Evolutionary conservation across 305 asterid genomes (phyloP), one percentile per base, ranked within the genome.

Genomic region (Rubia tinctorum): DNA sequence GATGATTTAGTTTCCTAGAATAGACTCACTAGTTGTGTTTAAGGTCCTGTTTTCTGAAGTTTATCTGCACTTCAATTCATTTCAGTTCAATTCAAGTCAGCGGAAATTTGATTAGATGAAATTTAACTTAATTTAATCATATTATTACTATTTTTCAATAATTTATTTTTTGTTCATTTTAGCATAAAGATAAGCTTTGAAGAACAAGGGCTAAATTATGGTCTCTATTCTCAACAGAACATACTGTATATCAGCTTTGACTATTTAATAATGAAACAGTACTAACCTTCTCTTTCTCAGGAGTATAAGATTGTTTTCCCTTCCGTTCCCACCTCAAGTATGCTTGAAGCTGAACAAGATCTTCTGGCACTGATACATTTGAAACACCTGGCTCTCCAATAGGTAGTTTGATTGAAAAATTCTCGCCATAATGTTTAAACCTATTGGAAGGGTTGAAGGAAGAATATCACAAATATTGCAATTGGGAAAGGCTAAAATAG

Each of bases 251-350:
- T 49, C 72, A 23, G 59, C 20, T 6, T 44, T 42, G 45, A 56
- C 53, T 8, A 7, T n/a, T 37, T 25, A 60, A 40, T 60, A 69
- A 30, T 63, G 43, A 66, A 70, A 6, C 80, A 44, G 58, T 49
- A 75, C 84, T 69, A 73, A 85, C 99, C 92, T 95, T 88, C 88
- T 95, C 95, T 79, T 88, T 76, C 79, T 93, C 91, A 71, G 98
- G 96, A 75, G 83, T 85, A 71, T 95, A 95, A 34, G 60, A 83
- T 81, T 91, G 97, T 77, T 88, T 95, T 69, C 99, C 99, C 68
- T 89, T 88, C 80, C 92, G 88, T 88, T 93, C 99, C 99, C 99
- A 93, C 87, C 97, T 88, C 85, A 95, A 77, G 75, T 92, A 95
- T 68, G 99, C 90, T 80, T 93, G 99, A 80, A 89, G 63, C 88